Evolutionary conservation across 1,284 basidiomycete species (phyloP).

Genomic region (Sutorius eximius): DNA sequence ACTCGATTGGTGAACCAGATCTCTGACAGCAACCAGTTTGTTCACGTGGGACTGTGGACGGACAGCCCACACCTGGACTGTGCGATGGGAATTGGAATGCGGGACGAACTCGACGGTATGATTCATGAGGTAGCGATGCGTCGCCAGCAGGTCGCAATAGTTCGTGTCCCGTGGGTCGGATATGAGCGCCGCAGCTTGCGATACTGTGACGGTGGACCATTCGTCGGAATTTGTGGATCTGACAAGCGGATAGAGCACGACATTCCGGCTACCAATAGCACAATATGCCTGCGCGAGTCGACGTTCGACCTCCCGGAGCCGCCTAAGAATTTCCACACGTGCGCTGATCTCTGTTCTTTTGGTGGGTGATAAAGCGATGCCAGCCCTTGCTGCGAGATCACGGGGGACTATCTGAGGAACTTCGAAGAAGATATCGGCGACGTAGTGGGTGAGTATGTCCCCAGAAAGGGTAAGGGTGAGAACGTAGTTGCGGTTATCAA

Average conservation of each 20-base stretch:
- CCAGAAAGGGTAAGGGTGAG: conserved; percentile 48
- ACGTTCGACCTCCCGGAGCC: conserved; percentile 51
- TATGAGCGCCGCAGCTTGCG: conserved; percentile 50
- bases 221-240: conserved; percentile 45
- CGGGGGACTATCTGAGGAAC: conserved; percentile 53
- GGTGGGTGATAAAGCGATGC: conserved; percentile 33
- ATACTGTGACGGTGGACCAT: conserved; percentile 53
- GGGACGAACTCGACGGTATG: conserved; percentile 65
- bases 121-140: conserved; percentile 76
- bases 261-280: conserved; percentile 33
- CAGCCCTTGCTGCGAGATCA: conserved; percentile 52
- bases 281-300: conserved; percentile 43
- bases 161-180: conserved; percentile 31
- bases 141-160: conserved; percentile 54
- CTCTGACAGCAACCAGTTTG: conserved; percentile 52
- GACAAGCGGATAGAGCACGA: conserved; percentile 46
- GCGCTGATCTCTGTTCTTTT: conserved; percentile 47
- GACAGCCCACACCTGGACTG: conserved; percentile 63
- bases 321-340: conserved; percentile 57
- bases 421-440: conserved; percentile 55
- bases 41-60: conserved; percentile 65
- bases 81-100: conserved; percentile 54
- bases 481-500: conserved; percentile 39
- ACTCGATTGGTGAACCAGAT: conserved; percentile 49
- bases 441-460: conserved; percentile 48